Evolutionary conservation across 1,139 yeast genomes (phyloP).

Genomic region (Pichia sorboxylosa): DNA sequence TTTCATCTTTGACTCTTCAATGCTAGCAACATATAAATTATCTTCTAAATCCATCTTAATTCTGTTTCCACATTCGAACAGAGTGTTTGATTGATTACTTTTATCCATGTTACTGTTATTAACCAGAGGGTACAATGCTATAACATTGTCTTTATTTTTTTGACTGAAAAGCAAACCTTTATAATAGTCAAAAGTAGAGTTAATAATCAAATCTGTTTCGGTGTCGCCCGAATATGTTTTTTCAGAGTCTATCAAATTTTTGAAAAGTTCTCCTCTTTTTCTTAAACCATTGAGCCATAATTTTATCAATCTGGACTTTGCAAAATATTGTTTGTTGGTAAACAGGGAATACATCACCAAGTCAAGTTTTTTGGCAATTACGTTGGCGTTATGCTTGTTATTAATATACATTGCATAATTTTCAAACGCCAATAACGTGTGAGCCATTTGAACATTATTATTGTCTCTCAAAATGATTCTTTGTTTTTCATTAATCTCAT

Average conservation of each 20-base stretch:
- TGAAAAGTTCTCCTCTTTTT: background rate
- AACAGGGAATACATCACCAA: background rate
- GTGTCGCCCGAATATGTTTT: background rate
- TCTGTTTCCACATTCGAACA: background rate
- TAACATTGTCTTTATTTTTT: background rate
- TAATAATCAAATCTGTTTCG: background rate
- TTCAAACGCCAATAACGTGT: constrained; percentile 4
- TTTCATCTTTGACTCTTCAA: constrained; percentile 2
- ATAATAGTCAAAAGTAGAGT: background rate
- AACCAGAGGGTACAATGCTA: background rate
- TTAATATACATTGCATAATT: constrained; percentile 7
- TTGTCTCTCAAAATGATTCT: constrained; percentile 3
- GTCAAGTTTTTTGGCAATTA: background rate
- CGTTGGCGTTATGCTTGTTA: background rate
- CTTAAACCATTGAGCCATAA: background rate
- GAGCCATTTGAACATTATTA: constrained; percentile 1
- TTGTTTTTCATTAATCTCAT: constrained; percentile 6
- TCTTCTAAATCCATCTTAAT: constrained; percentile 1
- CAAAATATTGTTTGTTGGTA: background rate
- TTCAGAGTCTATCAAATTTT: background rate
- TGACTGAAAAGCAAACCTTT: background rate
- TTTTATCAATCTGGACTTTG: too few relatives aligned
- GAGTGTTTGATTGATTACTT: background rate
- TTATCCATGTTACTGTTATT: too few relatives aligned
- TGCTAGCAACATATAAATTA: background rate